A percentile compares a stretch with the other conserved stretches of the same genome.
Evolutionary conservation across 2,329 filamentous ascomycete species (phyloP).

Genomic region (Verticillium klebahnii): DNA sequence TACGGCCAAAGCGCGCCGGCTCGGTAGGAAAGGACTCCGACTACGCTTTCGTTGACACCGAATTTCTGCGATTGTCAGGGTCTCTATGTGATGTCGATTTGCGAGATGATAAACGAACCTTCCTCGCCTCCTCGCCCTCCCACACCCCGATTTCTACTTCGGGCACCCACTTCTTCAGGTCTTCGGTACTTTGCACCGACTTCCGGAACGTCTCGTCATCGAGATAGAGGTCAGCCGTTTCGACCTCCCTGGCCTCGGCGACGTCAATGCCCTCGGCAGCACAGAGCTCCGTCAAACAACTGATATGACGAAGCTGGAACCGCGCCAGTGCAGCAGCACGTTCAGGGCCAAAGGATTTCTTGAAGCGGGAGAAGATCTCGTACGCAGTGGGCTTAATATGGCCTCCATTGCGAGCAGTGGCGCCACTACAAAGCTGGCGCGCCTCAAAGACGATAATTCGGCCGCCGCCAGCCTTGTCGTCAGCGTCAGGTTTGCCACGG

Average conservation of each 20-base stretch:
- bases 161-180: constrained; percentile 31
- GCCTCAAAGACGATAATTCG: constrained; percentile 14
- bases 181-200: constrained; percentile 16
- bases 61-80: constrained; percentile 23
- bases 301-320: constrained; percentile 9
- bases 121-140: constrained; percentile 25
- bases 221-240: constrained; percentile 6
- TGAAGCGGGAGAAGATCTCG: constrained; percentile 6
- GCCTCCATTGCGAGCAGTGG: constrained; percentile 6
- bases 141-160: constrained; percentile 31
- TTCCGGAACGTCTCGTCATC: constrained; percentile 11
- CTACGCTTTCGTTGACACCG: constrained; percentile 25
- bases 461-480: background rate
- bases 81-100: background rate
- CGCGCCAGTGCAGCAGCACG: constrained; percentile 7
- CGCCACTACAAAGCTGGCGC: constrained; percentile 9
- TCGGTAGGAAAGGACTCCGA: constrained; percentile 37
- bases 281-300: constrained; percentile 2
- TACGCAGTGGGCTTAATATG: constrained; percentile 13
- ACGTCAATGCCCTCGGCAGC: constrained; percentile 7
- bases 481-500: background rate
- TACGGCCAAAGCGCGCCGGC: constrained; percentile 49
- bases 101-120: constrained; percentile 15
- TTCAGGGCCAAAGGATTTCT: constrained; percentile 5
- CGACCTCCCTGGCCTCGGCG: constrained; percentile 4